These are phyloP conservation scores for Drosera spatulata DNA, from an alignment of 179 eudicot species.

Conservation along the genomic window DNA sequence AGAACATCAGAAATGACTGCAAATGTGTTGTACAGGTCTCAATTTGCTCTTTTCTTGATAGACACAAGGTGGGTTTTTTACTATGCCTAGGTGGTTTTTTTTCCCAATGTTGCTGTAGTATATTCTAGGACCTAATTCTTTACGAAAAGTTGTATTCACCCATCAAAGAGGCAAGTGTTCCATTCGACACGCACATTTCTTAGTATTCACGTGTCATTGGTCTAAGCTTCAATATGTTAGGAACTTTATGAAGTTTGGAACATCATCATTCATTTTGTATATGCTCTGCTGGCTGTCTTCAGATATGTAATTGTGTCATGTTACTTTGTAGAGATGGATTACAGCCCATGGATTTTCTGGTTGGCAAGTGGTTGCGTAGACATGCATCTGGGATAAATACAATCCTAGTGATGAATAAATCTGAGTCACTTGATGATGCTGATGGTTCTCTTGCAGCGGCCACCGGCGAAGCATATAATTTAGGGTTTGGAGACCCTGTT, in stretches of 20 bases:
- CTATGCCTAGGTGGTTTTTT: background rate
- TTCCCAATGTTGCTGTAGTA: background rate
- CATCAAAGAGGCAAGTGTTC: too few relatives aligned
- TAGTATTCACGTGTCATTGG: too few relatives aligned
- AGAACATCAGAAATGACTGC: constrained; percentile 94
- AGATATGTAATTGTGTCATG: background rate
- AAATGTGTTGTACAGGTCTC: constrained; percentile 59
- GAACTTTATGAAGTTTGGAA: too few relatives aligned
- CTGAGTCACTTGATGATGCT: constrained; percentile 75
- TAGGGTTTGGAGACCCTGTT: constrained; percentile 95
- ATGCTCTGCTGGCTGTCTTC: too few relatives aligned
- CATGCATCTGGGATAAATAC: constrained; percentile 68
- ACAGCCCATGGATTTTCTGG: constrained; percentile 91
- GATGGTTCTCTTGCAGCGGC: constrained; percentile 76
- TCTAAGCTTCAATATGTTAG: too few relatives aligned
- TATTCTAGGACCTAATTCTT: too few relatives aligned
- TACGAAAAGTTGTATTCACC: too few relatives aligned
- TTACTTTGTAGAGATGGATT: constrained; percentile 71
- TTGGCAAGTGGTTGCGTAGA: constrained; percentile 94
- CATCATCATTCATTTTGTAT: too few relatives aligned
- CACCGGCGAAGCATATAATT: constrained; percentile 71
- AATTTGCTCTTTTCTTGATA: constrained; percentile 69
- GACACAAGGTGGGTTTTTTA: constrained; percentile 61
- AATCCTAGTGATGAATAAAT: constrained; percentile 83
- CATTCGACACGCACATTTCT: too few relatives aligned